phyloP scores from a whole-genome alignment of 1,284 basidiomycete genomes.

The Ganoderma multipileum region DNA sequence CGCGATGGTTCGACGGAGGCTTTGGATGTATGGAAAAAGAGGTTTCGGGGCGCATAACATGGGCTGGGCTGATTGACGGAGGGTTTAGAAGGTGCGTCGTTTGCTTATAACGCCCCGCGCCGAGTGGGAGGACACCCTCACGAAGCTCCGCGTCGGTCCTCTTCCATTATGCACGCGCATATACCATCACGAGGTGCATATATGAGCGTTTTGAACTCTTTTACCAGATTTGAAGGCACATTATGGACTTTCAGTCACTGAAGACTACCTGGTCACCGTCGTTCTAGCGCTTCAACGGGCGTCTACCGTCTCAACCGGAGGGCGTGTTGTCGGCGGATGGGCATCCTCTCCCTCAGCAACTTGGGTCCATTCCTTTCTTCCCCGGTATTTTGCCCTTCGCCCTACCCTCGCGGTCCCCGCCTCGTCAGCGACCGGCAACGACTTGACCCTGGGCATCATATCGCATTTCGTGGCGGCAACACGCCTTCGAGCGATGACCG shows the following conservation, averaged over 20 bases:
- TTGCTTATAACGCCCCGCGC: conserved; percentile 3
- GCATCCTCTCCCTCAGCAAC: neutral
- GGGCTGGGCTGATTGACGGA: no score
- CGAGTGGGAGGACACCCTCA: conserved; percentile 32
- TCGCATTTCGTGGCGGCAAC: neutral
- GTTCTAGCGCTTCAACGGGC: neutral
- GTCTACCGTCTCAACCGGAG: neutral
- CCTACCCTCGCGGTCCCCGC: neutral
- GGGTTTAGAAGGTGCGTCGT: conserved; percentile 11
- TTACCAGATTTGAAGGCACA: neutral
- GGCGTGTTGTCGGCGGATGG: neutral
- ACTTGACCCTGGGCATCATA: neutral
- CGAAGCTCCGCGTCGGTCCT: conserved; percentile 21
- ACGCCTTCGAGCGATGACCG: neutral
- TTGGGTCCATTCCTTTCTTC: neutral
- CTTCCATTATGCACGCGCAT: no score
- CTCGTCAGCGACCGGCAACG: neutral
- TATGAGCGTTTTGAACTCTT: neutral
- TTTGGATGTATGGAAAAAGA: neutral
- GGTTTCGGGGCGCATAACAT: neutral
- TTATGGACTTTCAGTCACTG: neutral
- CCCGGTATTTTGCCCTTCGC: neutral
- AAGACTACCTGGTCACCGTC: neutral
- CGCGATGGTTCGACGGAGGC: neutral
- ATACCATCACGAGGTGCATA: neutral